A percentile compares a stretch with the other conserved stretches of the same genome.
These are phyloP conservation scores for Tagetes patula DNA, from an alignment of 129 eudicot genomes.

Conservation along the genomic window DNA sequence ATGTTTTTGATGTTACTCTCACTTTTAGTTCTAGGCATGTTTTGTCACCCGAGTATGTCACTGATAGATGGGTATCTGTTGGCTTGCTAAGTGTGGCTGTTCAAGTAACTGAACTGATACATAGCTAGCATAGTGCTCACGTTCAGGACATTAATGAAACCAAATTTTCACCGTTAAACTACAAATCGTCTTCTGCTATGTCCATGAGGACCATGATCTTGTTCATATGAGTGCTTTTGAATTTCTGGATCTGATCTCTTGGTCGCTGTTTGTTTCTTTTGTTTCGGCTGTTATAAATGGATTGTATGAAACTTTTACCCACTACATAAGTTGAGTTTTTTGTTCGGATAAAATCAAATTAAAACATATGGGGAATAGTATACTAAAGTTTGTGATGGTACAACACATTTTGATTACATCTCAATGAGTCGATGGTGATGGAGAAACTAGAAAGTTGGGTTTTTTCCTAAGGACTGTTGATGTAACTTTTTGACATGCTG, in stretches of 20 bases:
- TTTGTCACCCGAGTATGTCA: background rate
- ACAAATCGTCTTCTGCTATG: background rate
- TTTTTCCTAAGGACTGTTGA: background rate
- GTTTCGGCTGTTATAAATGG: background rate
- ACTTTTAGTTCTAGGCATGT: background rate
- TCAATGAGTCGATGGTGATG: background rate
- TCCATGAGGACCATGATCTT: background rate
- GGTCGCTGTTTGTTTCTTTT: background rate
- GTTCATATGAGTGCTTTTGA: background rate
- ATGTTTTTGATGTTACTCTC: background rate
- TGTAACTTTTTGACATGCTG: conserved; percentile 7
- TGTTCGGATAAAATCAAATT: background rate
- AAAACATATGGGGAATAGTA: background rate
- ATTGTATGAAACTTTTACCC: background rate
- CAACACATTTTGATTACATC: background rate
- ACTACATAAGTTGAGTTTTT: background rate
- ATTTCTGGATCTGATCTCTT: background rate
- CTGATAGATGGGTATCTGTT: background rate
- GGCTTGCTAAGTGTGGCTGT: background rate
- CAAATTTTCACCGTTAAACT: background rate
- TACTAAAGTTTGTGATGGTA: background rate
- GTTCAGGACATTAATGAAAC: background rate
- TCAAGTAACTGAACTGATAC: background rate
- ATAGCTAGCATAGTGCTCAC: background rate
- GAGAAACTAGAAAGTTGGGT: background rate